Evolutionary conservation across 192 early-diverging fungal genomes (phyloP), one percentile per base, ranked within the genome.

Genomic region (Spizellomyces punctatus): DNA sequence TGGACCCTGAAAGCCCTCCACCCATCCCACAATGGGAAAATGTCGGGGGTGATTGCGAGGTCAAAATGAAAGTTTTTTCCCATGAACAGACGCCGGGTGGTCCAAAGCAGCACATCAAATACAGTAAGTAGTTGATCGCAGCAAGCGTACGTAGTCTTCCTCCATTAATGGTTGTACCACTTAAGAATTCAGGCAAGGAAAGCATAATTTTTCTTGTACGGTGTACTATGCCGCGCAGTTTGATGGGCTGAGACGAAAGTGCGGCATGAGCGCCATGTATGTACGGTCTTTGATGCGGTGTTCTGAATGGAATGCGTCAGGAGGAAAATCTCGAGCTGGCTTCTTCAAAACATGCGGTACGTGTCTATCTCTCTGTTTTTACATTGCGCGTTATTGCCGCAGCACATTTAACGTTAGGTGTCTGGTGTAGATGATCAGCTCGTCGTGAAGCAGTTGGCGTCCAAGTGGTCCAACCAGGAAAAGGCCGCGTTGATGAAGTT

Each of bases 341-440:
- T 86, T 86, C 48, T 88, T 91, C 64, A 93, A 92, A 73, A 90
- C 92, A 21, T 66, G 82, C 80, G 91, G 91, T 92, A 78, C 59
- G 47, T 17, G 27, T 44, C 27, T 36, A 36, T 36, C 27, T 36
- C 63, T 49, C 42, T 19, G 36, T 46, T 50, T 56, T 9, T 12
- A 19, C 21, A 27, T 44, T 21, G n/a, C 12, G 0, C 42, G 55
- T 14, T 42, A 41, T 50, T 44, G 12, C 17, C 41, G 64, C 43
- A n/a, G 43, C 21, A 5, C 61, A 55, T 19, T 19, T 55, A 55
- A 5, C 17, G 6, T 8, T 21, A 6, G 36, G 55, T 74, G 41
- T 74, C 44, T 14, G 1, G 16, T 49, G 21, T 66, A 92, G 84
- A 86, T 69, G 84, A 86, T 46, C 64, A 63, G 6, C 62, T 86